Evolutionary conservation across 331 rosid species (phyloP).

Genomic region (Malus hybrid): DNA sequence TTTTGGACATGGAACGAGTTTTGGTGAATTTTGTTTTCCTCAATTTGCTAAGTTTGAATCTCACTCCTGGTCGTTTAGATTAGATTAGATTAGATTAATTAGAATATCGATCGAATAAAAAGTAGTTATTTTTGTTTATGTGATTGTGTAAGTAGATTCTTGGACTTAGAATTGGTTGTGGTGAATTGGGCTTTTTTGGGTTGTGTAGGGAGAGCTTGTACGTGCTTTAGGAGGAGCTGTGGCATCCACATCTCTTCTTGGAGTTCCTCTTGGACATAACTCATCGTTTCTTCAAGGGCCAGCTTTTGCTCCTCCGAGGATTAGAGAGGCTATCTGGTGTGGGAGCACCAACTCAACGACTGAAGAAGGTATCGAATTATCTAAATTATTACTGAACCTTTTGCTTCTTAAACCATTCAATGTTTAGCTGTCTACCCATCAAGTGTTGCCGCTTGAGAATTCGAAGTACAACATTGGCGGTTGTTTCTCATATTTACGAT

Average conservation of each 20-base stretch:
- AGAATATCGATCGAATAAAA: neutral
- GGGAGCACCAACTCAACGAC: constrained; percentile 90
- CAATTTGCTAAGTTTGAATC: neutral
- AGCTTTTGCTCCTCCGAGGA: constrained; percentile 96
- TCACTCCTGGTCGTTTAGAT: neutral
- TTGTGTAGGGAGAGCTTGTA: constrained; percentile 71
- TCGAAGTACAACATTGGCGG: neutral
- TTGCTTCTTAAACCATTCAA: neutral
- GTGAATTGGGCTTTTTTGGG: constrained; percentile 2
- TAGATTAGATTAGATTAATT: too few relatives aligned
- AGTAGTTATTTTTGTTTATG: neutral
- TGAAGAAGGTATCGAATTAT: constrained; percentile 61
- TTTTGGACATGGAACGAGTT: neutral
- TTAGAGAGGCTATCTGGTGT: constrained; percentile 98
- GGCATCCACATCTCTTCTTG: constrained; percentile 80
- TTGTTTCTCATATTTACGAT: neutral
- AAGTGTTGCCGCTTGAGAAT: neutral
- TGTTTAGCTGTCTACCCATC: neutral
- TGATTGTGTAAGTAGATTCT: neutral
- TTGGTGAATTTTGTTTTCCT: neutral
- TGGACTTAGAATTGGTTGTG: neutral
- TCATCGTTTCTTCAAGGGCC: constrained; percentile 99
- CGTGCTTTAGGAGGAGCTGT: constrained; percentile 85
- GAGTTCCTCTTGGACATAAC: constrained; percentile 95
- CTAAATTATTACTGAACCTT: neutral